phyloP scores from a whole-genome alignment of 1,139 yeast species.

The Meyerozyma carpophila region DNA sequence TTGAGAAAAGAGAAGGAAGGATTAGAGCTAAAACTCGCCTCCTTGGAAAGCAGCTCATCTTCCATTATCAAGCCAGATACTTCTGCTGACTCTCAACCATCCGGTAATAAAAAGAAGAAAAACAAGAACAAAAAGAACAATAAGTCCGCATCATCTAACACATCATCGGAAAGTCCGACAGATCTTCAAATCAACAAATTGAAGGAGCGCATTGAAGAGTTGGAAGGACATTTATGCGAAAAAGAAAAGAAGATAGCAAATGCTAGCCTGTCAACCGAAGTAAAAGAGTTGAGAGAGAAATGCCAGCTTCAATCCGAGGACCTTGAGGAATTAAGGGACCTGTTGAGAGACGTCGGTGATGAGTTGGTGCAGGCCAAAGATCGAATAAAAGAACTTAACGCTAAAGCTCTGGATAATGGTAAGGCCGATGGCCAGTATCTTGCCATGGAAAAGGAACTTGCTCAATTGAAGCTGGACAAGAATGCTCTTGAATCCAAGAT shows the following conservation, averaged over 20 bases:
- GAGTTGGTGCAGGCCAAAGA: constrained; percentile 61
- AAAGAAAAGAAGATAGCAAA: not conserved
- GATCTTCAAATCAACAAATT: not conserved
- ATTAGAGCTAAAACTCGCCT: not conserved
- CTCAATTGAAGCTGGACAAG: constrained; percentile 19
- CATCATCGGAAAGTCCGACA: too few relatives aligned
- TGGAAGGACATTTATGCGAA: constrained; percentile 6
- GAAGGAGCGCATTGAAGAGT: constrained; percentile 11
- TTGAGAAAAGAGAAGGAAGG: not conserved
- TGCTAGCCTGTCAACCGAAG: constrained; percentile 1
- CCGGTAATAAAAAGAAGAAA: not conserved
- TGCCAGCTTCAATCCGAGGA: constrained; percentile 39
- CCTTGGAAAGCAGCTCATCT: not conserved
- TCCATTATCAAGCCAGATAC: not conserved
- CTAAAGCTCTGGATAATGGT: constrained; percentile 3
- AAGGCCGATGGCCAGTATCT: constrained; percentile 4
- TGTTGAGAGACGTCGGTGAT: constrained; percentile 68
- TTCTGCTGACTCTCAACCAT: not conserved
- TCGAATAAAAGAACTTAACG: constrained; percentile 21
- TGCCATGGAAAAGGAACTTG: constrained; percentile 12
- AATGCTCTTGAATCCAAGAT: constrained; percentile 15
- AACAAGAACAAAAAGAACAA: not conserved
- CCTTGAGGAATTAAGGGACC: constrained; percentile 58
- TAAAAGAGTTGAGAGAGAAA: constrained; percentile 6
- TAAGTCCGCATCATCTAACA: too few relatives aligned